These are phyloP conservation scores for Vitis amurensis DNA, from an alignment of 164 flowering plant species.

Conservation along the genomic window DNA sequence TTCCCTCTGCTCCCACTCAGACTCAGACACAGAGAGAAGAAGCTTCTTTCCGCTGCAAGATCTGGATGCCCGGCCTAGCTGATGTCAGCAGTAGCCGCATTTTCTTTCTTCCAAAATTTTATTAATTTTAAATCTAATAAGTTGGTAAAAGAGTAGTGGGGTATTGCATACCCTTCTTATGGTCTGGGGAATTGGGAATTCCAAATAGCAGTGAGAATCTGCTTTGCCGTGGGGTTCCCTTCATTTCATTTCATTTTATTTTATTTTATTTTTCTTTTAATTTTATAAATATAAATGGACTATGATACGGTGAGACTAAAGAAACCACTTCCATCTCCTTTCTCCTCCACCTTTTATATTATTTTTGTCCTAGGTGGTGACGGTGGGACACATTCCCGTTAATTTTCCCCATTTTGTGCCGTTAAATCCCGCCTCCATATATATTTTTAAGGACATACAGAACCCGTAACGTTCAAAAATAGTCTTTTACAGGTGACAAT, in stretches of 20 bases:
- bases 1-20: neutral
- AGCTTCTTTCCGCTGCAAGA: constrained; percentile 47
- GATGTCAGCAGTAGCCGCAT: constrained; percentile 23
- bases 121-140: constrained; percentile 1
- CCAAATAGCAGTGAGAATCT: constrained; percentile 11
- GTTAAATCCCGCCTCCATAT: neutral
- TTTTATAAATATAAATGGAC: constrained; percentile 1
- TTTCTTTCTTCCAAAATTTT: constrained; percentile 5
- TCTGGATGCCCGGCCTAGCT: constrained; percentile 32
- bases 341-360: neutral
- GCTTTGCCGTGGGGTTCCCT: neutral
- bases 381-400: neutral
- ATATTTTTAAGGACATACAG: neutral
- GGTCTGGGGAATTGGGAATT: constrained; percentile 1
- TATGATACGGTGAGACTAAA: constrained; percentile 2
- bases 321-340: constrained; percentile 9
- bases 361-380: neutral
- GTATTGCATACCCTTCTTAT: neutral
- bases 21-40: constrained; percentile 22
- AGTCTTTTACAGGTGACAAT: no score
- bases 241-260: neutral
- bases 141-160: neutral
- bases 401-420: neutral
- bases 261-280: no score
- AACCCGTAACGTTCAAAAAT: neutral